These are phyloP conservation scores for Recurvomyces mirabilis DNA, from an alignment of 495 filamentous ascomycete genomes.

Conservation along the genomic window DNA sequence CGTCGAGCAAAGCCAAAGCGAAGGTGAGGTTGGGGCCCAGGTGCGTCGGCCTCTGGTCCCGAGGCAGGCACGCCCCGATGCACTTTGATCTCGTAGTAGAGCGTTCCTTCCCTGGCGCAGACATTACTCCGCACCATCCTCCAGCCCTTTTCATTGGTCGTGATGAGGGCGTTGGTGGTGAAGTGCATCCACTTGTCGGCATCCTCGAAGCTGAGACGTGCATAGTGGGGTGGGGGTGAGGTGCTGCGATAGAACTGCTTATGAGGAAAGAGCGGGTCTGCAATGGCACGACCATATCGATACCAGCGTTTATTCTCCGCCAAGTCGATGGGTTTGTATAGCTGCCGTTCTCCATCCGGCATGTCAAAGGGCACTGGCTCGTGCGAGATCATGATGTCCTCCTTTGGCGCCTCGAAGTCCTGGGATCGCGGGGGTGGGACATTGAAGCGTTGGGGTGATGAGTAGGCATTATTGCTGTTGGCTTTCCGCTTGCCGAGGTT, in stretches of 20 bases:
- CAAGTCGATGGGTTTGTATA: conserved; percentile 32
- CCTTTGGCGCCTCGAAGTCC: conserved; percentile 31
- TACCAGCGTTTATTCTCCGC: conserved; percentile 86
- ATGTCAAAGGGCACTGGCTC: conserved; percentile 30
- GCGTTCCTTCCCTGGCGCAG: conserved; percentile 76
- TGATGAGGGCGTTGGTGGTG: conserved; percentile 48
- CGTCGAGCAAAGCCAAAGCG: conserved; percentile 82
- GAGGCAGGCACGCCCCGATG: conserved; percentile 51
- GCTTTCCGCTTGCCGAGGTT: conserved; percentile 22
- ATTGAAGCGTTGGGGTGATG: conserved; percentile 32
- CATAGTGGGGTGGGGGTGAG: conserved; percentile 66
- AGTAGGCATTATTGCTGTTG: conserved; percentile 16
- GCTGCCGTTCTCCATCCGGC: conserved; percentile 27
- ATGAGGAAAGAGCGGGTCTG: conserved; percentile 72
- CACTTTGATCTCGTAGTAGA: conserved; percentile 90
- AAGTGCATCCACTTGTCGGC: conserved; percentile 66
- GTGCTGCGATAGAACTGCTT: conserved; percentile 83
- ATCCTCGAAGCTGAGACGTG: conserved; percentile 86
- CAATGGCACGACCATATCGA: conserved; percentile 82
- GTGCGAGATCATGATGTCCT: conserved; percentile 28
- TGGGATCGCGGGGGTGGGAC: conserved; percentile 26
- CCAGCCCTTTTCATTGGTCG: conserved; percentile 72
- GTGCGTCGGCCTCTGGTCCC: conserved; percentile 25
- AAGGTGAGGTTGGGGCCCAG: conserved; percentile 47
- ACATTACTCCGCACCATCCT: conserved; percentile 82